Percentiles rank a stretch among this genome's conserved stretches.
Evolutionary conservation across 257 asterid species (phyloP).

Genomic region (Linaria vulgaris): DNA sequence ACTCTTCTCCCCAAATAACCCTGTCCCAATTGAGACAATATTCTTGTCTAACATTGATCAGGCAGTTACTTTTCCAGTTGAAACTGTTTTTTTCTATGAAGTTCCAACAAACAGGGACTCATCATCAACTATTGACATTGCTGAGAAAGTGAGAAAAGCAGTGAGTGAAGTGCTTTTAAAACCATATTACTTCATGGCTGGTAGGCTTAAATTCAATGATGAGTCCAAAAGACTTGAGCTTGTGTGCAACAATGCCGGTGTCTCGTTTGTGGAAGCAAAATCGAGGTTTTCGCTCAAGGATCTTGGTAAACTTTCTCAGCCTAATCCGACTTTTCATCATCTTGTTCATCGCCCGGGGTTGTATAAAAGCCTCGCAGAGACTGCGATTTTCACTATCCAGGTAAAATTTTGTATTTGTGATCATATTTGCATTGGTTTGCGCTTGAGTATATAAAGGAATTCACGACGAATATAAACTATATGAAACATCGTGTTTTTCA

Average conservation of each 20-base stretch:
- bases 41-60: constrained; percentile 47
- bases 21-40: constrained; percentile 31
- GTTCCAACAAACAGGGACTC: constrained; percentile 18
- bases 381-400: constrained; percentile 45
- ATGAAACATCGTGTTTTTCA: too few species aligned
- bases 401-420: not conserved
- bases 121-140: constrained; percentile 21
- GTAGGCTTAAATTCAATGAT: constrained; percentile 40
- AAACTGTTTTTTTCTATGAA: constrained; percentile 43
- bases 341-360: constrained; percentile 40
- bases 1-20: constrained; percentile 31
- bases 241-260: constrained; percentile 46
- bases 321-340: constrained; percentile 36
- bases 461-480: not conserved
- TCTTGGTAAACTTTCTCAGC: constrained; percentile 40
- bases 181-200: constrained; percentile 51
- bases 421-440: not conserved
- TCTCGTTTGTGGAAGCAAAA: constrained; percentile 36
- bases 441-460: not conserved
- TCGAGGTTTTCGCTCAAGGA: constrained; percentile 31
- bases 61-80: constrained; percentile 44
- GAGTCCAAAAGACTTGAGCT: constrained; percentile 42
- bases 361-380: constrained; percentile 34
- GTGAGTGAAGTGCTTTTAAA: constrained; percentile 35
- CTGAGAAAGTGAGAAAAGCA: constrained; percentile 31